Evolutionary conservation across 2,329 filamentous ascomycete species (phyloP), one percentile per base, ranked within the genome.

Genomic region (Penicillium olsonii): DNA sequence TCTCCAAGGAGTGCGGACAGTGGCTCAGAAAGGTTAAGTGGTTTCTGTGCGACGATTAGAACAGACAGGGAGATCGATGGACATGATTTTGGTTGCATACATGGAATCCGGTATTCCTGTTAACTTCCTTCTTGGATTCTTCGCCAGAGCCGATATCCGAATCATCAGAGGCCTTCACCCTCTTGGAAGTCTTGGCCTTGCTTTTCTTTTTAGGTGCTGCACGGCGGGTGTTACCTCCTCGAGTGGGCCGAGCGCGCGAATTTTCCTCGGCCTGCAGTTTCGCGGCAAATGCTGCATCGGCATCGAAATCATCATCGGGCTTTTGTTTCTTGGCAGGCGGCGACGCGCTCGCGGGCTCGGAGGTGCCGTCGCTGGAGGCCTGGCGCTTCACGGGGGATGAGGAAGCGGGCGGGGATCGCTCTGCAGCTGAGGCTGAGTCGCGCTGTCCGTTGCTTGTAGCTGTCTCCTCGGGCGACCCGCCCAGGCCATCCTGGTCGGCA

Each of bases 181-280:
- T 90, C 65, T 87, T 89, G 20, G 77, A 67, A 26, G 77, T 81
- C 73, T 77, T 78, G 5, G 70, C 61, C 50, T 72, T 75, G 44
- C 67, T 78, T 72, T 85, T 86, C 74, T 87, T 88, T 73, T 87
- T 88, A 19, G 77, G 74, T 19, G 79, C 71, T 54, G 80, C 75
- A 67, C 84, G 83, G 56, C 83, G 80, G 6, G 73, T 77, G 27
- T 74, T 83, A 10, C 86, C 88, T 6, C 90, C 89, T 37, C 92
- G 82, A 3, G 92, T 96, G 15, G 88, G 82, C 45, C 90, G 80
- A 41, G 84, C 84, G 37, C 84, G 78, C 58, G 84, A 80, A 70
- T 97, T 95, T 74, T 96, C 90, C 70, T 97, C 89, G 0, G 91
- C 92, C 72, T 99, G 94, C 29, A 99, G 78, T 68, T 87, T 84